Conservation (phyloP, 352 stramenopile species). For the Pythium utonaiense region DNA sequence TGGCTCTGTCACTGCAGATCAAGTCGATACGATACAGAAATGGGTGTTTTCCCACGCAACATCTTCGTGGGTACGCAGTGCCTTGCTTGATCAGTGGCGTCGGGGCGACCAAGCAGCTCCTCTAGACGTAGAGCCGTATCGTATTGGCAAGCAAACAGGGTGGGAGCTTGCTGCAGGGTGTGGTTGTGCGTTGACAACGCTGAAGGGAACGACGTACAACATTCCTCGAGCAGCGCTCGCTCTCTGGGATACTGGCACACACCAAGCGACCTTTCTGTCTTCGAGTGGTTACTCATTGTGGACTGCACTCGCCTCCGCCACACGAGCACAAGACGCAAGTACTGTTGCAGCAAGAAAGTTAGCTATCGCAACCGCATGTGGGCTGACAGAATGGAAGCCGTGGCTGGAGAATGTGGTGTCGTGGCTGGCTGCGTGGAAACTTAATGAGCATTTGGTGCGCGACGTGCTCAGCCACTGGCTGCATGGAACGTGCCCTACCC, state of each 20-base stretch:
- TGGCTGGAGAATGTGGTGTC: constrained; percentile 59
- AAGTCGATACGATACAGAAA: constrained; percentile 32
- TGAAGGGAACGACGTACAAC: constrained; percentile 36
- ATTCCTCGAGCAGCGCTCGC: constrained; percentile 37
- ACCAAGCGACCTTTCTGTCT: constrained; percentile 42
- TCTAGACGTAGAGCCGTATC: constrained; percentile 70
- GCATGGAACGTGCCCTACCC: constrained; percentile 45
- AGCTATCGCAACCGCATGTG: constrained; percentile 26
- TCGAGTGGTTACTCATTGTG: constrained; percentile 38
- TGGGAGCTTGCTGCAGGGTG: constrained; percentile 51
- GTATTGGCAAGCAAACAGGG: constrained; percentile 33
- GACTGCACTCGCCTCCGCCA: constrained; percentile 28
- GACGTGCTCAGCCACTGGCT: constrained; percentile 71
- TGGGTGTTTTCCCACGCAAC: constrained; percentile 32
- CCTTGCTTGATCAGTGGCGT: constrained; percentile 65
- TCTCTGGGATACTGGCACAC: constrained; percentile 37
- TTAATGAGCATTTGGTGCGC: constrained; percentile 47
- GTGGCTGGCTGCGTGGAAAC: constrained; percentile 52
- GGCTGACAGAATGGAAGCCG: constrained; percentile 30
- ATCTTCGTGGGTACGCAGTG: constrained; percentile 35
- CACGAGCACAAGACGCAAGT: constrained; percentile 1
- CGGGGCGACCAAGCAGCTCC: constrained; percentile 28
- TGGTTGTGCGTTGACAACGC: constrained; percentile 31
- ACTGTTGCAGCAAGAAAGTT: constrained; percentile 8
- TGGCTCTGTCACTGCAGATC: constrained; percentile 19